Conservation (phyloP, 768 basidiomycete genomes). For the Agaricus sinodeliciosus region DNA sequence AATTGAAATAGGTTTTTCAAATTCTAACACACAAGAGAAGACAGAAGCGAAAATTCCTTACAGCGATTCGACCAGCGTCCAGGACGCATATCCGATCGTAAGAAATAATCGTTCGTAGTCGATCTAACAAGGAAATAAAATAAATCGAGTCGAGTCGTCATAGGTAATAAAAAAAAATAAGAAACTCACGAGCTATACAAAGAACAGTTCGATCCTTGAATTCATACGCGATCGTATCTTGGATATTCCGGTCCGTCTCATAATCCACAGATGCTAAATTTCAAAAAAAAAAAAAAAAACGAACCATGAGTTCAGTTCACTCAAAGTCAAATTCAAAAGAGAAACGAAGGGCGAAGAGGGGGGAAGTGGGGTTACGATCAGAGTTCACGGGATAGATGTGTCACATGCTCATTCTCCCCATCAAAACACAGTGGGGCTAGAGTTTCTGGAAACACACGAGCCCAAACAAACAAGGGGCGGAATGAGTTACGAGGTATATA, state of each 20-base stretch:
- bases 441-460: no score
- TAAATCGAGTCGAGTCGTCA: neutral
- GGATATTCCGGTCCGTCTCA: constrained; percentile 87
- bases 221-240: constrained; percentile 80
- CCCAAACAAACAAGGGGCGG: no score
- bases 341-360: no score
- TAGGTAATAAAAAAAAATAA: no score
- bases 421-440: no score
- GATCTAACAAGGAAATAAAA: constrained; percentile 39
- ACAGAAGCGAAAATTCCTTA: no score
- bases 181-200: constrained; percentile 74
- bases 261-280: constrained; percentile 73
- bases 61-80: constrained; percentile 70
- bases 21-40: no score
- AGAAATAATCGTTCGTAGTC: constrained; percentile 78
- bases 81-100: constrained; percentile 90
- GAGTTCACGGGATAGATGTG: neutral
- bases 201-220: constrained; percentile 82
- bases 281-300: neutral
- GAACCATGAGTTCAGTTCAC: neutral
- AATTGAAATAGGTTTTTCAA: constrained; percentile 2
- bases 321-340: neutral
- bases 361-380: no score
- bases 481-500: neutral
- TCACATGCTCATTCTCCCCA: no score